phyloP scores from a whole-genome alignment of 345 rosid species.

The Brassica carinata region DNA sequence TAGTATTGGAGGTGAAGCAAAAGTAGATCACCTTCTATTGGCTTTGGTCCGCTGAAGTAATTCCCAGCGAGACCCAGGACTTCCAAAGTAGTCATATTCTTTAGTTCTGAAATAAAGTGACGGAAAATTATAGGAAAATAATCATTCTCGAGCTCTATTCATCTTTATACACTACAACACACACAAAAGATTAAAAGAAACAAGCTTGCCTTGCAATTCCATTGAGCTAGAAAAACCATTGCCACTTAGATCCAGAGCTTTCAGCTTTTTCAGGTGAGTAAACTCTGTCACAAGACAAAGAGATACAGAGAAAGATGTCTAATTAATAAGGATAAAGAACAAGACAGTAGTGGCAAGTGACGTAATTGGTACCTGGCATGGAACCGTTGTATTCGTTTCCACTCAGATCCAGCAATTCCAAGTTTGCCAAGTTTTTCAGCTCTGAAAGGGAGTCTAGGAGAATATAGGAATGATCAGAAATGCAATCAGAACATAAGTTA shows the following conservation, averaged over 20 bases:
- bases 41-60: not conserved
- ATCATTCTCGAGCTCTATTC: too few species aligned
- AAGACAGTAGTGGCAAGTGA: not conserved
- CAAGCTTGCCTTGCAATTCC: conserved; percentile 7
- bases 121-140: too few species aligned
- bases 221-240: not conserved
- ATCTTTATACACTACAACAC: too few species aligned
- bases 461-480: not conserved
- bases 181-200: too few species aligned
- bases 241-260: conserved; percentile 10
- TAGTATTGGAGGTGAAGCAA: not conserved
- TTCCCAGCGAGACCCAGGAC: not conserved
- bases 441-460: not conserved
- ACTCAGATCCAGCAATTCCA: conserved; percentile 14
- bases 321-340: not conserved
- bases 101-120: not conserved
- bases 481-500: not conserved
- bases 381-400: not conserved
- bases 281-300: not conserved
- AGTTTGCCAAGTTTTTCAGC: conserved; percentile 6
- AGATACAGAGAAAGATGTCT: not conserved
- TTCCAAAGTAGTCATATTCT: not conserved
- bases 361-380: not conserved
- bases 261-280: not conserved
- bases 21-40: not conserved